phyloP scores from a whole-genome alignment of 108 stramenopile species.

The Cyclotella sp. region DNA sequence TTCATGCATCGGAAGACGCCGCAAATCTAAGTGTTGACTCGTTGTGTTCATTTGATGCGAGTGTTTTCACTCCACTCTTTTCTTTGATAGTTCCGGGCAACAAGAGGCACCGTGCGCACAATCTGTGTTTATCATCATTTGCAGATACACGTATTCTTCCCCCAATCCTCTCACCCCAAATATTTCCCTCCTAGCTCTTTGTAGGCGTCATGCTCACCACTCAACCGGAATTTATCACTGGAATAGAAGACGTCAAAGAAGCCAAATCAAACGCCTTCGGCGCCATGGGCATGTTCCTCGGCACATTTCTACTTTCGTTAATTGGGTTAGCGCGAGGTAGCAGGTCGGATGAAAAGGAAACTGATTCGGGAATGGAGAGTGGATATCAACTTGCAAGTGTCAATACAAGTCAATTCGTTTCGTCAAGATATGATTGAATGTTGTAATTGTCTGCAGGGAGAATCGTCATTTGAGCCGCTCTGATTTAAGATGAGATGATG shows the following conservation, averaged over 20 bases:
- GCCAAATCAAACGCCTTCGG: slow-evolving; percentile 80
- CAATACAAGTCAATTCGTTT: slow-evolving; percentile 24
- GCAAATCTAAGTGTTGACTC: too few relatives aligned
- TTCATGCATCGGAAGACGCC: too few relatives aligned
- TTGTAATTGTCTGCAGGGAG: neutral
- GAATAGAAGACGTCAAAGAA: slow-evolving; percentile 70
- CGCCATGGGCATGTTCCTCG: slow-evolving; percentile 80
- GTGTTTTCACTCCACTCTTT: too few relatives aligned
- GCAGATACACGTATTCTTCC: neutral
- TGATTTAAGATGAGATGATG: neutral
- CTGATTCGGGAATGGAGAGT: slow-evolving; percentile 34
- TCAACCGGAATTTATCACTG: slow-evolving; percentile 86
- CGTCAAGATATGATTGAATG: slow-evolving; percentile 31
- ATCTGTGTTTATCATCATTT: too few relatives aligned
- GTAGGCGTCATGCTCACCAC: slow-evolving; percentile 71
- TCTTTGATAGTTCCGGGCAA: too few relatives aligned
- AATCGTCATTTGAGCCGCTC: neutral
- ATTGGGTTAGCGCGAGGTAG: slow-evolving; percentile 42
- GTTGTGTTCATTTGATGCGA: too few relatives aligned
- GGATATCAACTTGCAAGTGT: slow-evolving; percentile 51
- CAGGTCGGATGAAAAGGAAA: slow-evolving; percentile 28
- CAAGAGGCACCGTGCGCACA: too few relatives aligned
- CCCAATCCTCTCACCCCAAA: neutral
- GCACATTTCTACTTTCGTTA: slow-evolving; percentile 61
- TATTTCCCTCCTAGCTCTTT: slow-evolving; percentile 28